A percentile compares a stretch with the other conserved stretches of the same genome.
phyloP scores from a whole-genome alignment of 306 rosid genomes.

The Cucumis sativus region Cucumber_9930_V3 NC_026660.2:9400501-9401000 shows the following conservation, averaged over 20 bases:
- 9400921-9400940: neutral
- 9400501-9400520: no score
- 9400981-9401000: no score
- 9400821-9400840: constrained; percentile 67
- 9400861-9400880: constrained; percentile 47
- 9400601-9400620: neutral
- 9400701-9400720: constrained; percentile 2
- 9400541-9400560: neutral
- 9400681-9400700: neutral
- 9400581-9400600: neutral
- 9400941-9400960: neutral
- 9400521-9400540: no score
- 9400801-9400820: constrained; percentile 38
- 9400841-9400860: constrained; percentile 71
- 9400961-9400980: neutral
- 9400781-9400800: constrained; percentile 38
- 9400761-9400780: constrained; percentile 33
- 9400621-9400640: neutral
- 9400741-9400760: constrained; percentile 33
- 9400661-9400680: neutral
- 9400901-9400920: constrained; percentile 7
- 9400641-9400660: neutral
- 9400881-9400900: constrained; percentile 60
- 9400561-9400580: neutral
- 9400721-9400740: constrained; percentile 15